These are phyloP conservation scores for Phialophora expanda DNA, from an alignment of 2,329 filamentous ascomycete species.

Conservation along the genomic window DNA sequence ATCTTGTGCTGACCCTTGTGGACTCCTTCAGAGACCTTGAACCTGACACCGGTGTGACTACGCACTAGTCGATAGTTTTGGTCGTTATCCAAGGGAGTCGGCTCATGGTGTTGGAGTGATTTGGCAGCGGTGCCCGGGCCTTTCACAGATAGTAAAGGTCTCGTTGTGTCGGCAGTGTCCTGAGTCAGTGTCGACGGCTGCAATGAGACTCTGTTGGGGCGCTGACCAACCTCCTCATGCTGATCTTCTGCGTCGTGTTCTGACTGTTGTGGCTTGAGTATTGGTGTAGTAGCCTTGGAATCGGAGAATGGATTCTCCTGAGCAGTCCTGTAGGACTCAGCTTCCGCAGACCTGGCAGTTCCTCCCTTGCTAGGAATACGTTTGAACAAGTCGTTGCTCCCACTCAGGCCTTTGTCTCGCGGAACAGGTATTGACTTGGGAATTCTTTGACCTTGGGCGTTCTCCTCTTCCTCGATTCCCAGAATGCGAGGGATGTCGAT, in stretches of 20 bases:
- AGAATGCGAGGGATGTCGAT: slow-evolving; percentile 23
- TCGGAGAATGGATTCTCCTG: slow-evolving; percentile 16
- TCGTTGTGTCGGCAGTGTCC: slow-evolving; percentile 32
- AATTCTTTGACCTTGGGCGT: slow-evolving; percentile 1
- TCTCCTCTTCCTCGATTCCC: slow-evolving; percentile 23
- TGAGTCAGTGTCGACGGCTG: slow-evolving; percentile 21
- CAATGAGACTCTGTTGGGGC: slow-evolving; percentile 15
- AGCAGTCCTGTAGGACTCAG: slow-evolving; percentile 26
- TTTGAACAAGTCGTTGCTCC: slow-evolving; percentile 9
- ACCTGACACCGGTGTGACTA: slow-evolving; percentile 44
- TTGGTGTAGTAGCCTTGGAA: slow-evolving; percentile 17
- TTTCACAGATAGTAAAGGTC: slow-evolving; percentile 25
- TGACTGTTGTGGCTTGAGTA: slow-evolving; percentile 12
- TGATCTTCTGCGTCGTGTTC: slow-evolving; percentile 21
- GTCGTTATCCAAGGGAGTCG: slow-evolving; percentile 32
- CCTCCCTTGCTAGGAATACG: slow-evolving; percentile 2
- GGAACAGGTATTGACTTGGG: slow-evolving; percentile 26
- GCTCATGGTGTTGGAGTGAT: slow-evolving; percentile 34
- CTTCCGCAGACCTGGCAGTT: slow-evolving; percentile 16
- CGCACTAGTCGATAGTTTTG: slow-evolving; percentile 24
- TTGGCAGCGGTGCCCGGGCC: neutral
- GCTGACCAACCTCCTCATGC: slow-evolving; percentile 8
- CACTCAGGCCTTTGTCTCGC: slow-evolving; percentile 25
- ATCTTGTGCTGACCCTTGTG: slow-evolving; percentile 49
- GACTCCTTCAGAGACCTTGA: slow-evolving; percentile 53